Base-by-base conservation (phyloP, 495 filamentous ascomycete genomes). In the Antarctomyces pellizariae region DNA sequence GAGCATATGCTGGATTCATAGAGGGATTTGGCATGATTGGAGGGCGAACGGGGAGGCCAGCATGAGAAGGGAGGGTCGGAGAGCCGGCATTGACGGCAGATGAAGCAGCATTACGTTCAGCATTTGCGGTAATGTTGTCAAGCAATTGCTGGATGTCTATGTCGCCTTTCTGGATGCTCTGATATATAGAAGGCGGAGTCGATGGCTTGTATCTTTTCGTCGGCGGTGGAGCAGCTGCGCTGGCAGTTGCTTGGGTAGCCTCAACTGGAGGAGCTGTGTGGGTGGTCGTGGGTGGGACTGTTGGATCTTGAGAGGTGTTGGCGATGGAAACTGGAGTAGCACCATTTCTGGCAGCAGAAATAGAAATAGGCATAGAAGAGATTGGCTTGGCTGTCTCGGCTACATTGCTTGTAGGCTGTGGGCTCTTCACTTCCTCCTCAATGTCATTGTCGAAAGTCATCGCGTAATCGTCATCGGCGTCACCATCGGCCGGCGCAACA, bases 1-100 rank as follows among this genome's bases (percentile, higher is more conserved):
- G 52, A 20, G 53, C 43, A 41, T 66, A 67, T 35, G 60, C 59
- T 26, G 57, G 52, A 45, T 69, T 59, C 24, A 58, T 54, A 32
- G 61, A 48, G 22, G 64, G 65, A 44, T 62, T 58, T 30, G 29
- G 39, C 24, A 33, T 24, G 19, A 36, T 20, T 33, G 36, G 37
- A 37, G 46, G 47, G 37, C 42, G 32, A 39, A 45, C 40, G 31
- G 51, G 44, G 32, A 47, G 45, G 28, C 39, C 39, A 38, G 52
- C 34, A 36, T 43, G 49, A 30, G 37, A 32, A 46, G 45, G 41
- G 24, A 49, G 50, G 41, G 37, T 32, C 36, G 31, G 33, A 38
- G 45, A 36, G 12, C 45, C 48, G 31, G 49, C 35, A 40, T 35
- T 41, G 32, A 44, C 41, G 29, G 46, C 25, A 36, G 47, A 18